Conservation (phyloP, 2,329 filamentous ascomycete species). For the Cercospora zeae-maydis region DNA sequence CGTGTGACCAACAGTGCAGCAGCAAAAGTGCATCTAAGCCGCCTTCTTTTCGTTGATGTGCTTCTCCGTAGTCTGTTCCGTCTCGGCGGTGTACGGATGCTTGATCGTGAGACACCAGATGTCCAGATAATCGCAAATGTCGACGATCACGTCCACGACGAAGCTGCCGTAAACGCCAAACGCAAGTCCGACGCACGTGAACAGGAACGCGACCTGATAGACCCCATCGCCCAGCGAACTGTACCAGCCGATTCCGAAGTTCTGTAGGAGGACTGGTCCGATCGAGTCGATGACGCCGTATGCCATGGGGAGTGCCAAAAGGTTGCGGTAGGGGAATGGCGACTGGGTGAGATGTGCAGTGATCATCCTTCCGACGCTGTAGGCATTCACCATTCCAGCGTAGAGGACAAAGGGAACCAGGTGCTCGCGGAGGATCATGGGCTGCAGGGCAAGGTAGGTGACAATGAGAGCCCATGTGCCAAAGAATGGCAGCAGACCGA, state of each 20-base stretch:
- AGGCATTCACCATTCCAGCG: constrained; percentile 85
- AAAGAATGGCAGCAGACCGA: constrained; percentile 80
- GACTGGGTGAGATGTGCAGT: constrained; percentile 86
- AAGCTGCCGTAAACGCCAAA: constrained; percentile 96
- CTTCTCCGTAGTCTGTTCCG: constrained; percentile 22
- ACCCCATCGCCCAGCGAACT: constrained; percentile 64
- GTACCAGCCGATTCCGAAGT: constrained; percentile 62
- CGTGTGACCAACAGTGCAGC: constrained; percentile 1
- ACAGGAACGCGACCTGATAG: constrained; percentile 91
- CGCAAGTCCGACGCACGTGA: constrained; percentile 77
- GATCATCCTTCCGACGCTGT: constrained; percentile 87
- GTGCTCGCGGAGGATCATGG: constrained; percentile 74
- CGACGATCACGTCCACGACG: constrained; percentile 93
- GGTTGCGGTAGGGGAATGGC: constrained; percentile 85
- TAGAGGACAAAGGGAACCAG: constrained; percentile 88
- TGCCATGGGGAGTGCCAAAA: constrained; percentile 72
- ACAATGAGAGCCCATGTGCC: constrained; percentile 72
- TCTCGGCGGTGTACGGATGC: constrained; percentile 55
- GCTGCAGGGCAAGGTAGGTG: constrained; percentile 79
- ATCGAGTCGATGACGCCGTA: constrained; percentile 76
- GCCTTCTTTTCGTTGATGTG: constrained; percentile 22
- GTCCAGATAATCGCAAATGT: constrained; percentile 95
- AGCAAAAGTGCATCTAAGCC: constrained; percentile 4
- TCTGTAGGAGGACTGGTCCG: constrained; percentile 61
- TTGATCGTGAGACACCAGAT: constrained; percentile 99